Evolutionary conservation across 768 basidiomycete species (phyloP).

Genomic region (Tricholoma bakamatsutake): DNA sequence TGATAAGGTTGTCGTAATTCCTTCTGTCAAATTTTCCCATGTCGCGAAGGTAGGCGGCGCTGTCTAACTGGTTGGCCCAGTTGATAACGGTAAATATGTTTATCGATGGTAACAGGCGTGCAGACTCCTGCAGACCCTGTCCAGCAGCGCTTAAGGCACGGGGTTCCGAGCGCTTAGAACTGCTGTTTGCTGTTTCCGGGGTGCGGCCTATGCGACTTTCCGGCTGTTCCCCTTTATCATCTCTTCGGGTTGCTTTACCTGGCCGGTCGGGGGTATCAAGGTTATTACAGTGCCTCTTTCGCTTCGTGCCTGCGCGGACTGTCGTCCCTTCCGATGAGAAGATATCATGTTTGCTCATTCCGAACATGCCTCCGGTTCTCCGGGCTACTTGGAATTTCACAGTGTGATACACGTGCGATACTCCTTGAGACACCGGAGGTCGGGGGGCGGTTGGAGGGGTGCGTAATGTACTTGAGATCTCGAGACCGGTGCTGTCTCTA

Average conservation of each 20-base stretch:
- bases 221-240: not conserved
- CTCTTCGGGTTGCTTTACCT: not conserved
- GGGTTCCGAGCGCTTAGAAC: not conserved
- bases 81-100: not conserved
- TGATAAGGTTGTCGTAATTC: constrained; percentile 12
- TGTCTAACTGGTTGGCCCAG: constrained; percentile 17
- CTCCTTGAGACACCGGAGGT: not conserved
- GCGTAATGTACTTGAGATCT: not conserved
- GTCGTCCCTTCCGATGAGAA: not conserved
- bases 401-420: not conserved
- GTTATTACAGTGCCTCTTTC: not conserved
- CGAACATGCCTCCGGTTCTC: not conserved
- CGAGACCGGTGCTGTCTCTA: not conserved
- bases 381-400: not conserved
- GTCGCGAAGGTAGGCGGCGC: constrained; percentile 12
- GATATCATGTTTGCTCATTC: not conserved
- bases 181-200: not conserved
- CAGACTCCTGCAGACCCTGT: not conserved
- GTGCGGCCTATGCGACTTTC: not conserved
- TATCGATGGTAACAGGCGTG: not conserved
- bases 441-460: not conserved
- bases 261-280: not conserved
- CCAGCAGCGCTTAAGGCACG: not conserved
- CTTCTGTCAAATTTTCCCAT: constrained; percentile 13
- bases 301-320: not conserved